Evolutionary conservation across 805 yeast species (phyloP).

Genomic region (Saccharomycopsis sp.): DNA sequence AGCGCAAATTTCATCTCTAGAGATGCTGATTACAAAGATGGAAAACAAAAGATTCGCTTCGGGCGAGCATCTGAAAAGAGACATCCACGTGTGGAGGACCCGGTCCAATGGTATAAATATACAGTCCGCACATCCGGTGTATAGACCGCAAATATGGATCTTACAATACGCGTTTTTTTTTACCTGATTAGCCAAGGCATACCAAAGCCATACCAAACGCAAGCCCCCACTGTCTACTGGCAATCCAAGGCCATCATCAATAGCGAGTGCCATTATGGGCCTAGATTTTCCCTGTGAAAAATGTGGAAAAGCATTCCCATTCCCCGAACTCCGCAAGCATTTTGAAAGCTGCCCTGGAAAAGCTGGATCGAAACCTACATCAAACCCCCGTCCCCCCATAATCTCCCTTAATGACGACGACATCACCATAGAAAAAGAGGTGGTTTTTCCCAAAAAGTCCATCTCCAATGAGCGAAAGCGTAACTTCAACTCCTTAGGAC

Average conservation of each 20-base stretch:
- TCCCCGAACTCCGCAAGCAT: constrained; percentile 8
- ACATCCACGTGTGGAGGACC: background rate
- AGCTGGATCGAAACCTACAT: background rate
- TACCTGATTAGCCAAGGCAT: too few relatives aligned
- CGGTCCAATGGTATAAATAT: background rate
- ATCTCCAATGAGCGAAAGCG: constrained; percentile 2
- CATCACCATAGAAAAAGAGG: background rate
- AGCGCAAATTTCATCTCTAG: too few relatives aligned
- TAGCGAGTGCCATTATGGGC: background rate
- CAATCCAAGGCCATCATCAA: too few relatives aligned
- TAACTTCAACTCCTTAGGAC: constrained; percentile 6
- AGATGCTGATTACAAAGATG: too few relatives aligned
- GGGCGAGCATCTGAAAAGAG: background rate
- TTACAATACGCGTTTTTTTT: too few relatives aligned
- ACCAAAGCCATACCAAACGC: too few relatives aligned
- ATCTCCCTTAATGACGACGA: background rate
- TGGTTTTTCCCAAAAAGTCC: background rate
- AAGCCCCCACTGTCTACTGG: too few relatives aligned
- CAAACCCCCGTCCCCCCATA: too few relatives aligned
- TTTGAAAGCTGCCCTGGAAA: background rate
- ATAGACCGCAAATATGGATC: too few relatives aligned
- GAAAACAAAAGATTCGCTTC: too few relatives aligned
- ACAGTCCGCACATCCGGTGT: too few relatives aligned
- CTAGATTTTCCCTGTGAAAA: constrained; percentile 17
- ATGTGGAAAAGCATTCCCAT: constrained; percentile 12